Evolutionary conservation across 2,329 filamentous ascomycete genomes (phyloP).

Genomic region (Beauveria sp.): DNA sequence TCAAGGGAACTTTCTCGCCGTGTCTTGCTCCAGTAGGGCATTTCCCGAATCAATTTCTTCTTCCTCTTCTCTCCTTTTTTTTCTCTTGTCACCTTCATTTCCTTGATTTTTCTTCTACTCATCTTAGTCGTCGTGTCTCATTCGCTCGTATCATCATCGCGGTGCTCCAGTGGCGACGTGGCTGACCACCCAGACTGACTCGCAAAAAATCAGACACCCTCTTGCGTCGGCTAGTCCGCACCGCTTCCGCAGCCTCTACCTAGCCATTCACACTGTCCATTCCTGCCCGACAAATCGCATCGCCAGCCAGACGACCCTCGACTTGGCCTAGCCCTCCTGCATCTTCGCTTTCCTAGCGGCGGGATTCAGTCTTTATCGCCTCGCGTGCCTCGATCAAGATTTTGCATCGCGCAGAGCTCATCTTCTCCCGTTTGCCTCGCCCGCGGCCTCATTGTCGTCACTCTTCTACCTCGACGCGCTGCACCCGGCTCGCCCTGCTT

Average conservation of each 20-base stretch:
- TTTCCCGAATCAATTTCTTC: background rate
- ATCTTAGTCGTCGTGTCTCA: conserved; percentile 2
- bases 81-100: background rate
- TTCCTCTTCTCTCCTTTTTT: background rate
- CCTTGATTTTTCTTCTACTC: background rate
- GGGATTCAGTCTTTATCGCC: background rate
- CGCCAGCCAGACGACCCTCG: background rate
- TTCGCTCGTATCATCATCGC: background rate
- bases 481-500: background rate
- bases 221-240: conserved; percentile 8
- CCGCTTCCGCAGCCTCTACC: background rate
- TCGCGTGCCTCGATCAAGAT: background rate
- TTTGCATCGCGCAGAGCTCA: background rate
- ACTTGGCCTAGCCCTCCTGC: conserved; percentile 3
- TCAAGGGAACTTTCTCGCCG: background rate
- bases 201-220: conserved; percentile 9
- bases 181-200: conserved; percentile 11
- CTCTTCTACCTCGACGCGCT: background rate
- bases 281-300: conserved; percentile 8
- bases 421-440: background rate
- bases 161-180: conserved; percentile 6
- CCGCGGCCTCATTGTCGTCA: background rate
- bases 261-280: background rate
- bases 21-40: background rate
- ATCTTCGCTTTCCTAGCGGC: conserved; percentile 7